These are phyloP conservation scores for Forsythia suspensa DNA, from an alignment of 257 asterid genomes.

Conservation along the genomic window DNA sequence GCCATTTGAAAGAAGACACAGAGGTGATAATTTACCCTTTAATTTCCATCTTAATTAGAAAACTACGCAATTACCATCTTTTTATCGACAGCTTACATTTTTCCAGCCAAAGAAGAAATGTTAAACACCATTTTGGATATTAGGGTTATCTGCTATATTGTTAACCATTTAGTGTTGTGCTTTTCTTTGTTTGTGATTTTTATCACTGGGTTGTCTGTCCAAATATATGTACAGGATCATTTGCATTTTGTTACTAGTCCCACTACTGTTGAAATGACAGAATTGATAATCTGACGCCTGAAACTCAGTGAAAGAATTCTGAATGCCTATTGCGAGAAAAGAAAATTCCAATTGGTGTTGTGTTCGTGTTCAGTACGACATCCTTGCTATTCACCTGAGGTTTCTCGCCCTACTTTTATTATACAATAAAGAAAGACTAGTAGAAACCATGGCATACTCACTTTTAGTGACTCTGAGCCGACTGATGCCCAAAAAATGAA, in stretches of 20 bases:
- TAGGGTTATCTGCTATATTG: background rate
- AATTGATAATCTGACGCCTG: no score
- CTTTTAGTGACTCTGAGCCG: background rate
- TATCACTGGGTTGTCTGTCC: no score
- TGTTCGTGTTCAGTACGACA: background rate
- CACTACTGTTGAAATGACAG: no score
- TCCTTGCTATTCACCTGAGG: background rate
- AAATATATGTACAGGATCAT: no score
- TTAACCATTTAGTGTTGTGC: background rate
- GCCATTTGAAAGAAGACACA: background rate
- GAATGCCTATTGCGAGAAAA: background rate
- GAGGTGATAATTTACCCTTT: background rate
- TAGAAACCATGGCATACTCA: background rate
- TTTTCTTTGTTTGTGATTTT: no score
- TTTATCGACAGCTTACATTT: background rate
- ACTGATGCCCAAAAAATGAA: background rate
- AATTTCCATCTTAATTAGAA: background rate
- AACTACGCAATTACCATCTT: background rate
- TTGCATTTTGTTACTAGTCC: no score
- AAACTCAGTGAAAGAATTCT: no score
- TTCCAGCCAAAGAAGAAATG: background rate
- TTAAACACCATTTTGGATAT: background rate
- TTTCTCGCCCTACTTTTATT: background rate
- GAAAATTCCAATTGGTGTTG: background rate
- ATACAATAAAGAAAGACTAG: background rate